These are phyloP conservation scores for Piper betle DNA, from an alignment of 164 flowering plant genomes.

Conservation along the genomic window DNA sequence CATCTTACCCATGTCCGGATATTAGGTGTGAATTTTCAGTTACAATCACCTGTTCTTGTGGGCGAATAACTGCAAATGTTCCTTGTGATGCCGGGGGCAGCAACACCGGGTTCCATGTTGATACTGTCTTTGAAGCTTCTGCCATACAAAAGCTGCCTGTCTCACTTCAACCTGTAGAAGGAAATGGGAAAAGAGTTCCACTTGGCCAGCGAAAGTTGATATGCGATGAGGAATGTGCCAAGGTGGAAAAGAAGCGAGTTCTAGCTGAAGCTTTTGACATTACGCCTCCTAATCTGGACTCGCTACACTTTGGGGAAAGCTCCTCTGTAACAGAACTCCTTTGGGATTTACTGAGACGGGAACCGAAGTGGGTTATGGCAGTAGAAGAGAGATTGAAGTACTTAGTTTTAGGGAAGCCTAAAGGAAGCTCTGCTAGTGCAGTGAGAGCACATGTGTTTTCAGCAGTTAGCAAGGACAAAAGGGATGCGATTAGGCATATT, in stretches of 20 bases:
- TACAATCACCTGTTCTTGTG: conserved; percentile 77
- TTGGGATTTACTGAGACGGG: conserved; percentile 63
- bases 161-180: conserved; percentile 67
- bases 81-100: conserved; percentile 90
- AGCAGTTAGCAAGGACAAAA: conserved; percentile 73
- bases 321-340: conserved; percentile 44
- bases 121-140: conserved; percentile 60
- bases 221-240: conserved; percentile 87
- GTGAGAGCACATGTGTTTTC: conserved; percentile 79
- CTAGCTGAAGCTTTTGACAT: conserved; percentile 96
- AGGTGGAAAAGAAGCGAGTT: conserved; percentile 69
- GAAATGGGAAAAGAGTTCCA: conserved; percentile 48
- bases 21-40: conserved; percentile 62
- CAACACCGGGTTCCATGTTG: conserved; percentile 26
- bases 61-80: conserved; percentile 60
- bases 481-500: conserved; percentile 76
- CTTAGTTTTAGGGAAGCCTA: conserved; percentile 65
- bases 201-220: conserved; percentile 80
- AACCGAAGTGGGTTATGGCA: conserved; percentile 81
- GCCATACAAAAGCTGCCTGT: conserved; percentile 60
- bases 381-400: conserved; percentile 88
- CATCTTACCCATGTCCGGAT: conserved; percentile 69
- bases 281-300: conserved; percentile 52
- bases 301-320: conserved; percentile 78
- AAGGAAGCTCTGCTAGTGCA: conserved; percentile 26